Evolutionary conservation across 1,139 yeast species (phyloP), one percentile per base, ranked within the genome.

Genomic region (Saccharomyces hybrid): DNA sequence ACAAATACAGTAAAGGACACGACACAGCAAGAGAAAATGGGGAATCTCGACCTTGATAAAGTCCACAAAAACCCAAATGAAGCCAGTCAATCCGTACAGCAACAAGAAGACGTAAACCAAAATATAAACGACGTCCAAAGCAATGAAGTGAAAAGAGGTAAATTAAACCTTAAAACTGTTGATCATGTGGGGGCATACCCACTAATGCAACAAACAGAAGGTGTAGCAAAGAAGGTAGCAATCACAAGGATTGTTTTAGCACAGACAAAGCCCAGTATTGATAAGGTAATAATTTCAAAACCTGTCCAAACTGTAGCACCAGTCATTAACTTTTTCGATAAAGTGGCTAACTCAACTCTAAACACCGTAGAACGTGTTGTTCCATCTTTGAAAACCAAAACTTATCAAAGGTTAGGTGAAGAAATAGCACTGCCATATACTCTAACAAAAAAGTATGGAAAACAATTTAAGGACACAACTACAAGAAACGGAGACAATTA

Each of bases 241-340:
- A 62, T 70, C 27, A 73, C 78, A 13, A 70, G 73, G 56, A 58
- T 74, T 13, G 54, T 70, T 13, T 62, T 74, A 51, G 77, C 81
- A 0, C 70, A 79, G 51, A 70, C 77, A 3, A 68, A 72, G 52
- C 84, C 84, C 3, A 58, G 75, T 5, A 60, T 70, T 42, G 70
- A 71, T 27, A 67, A 73, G 14, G 66, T 75, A 14, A 63, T 62
- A 8, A 63, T 62, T 49, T 61, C 68, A 11, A 72, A 71, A 53
- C 66, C 72, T 11, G 56, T 64, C 13, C 56, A 59, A 34, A 53
- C 72, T 26, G 63, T 72, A 42, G 62, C 69, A 14, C 73, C 76
- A 34, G 68, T 72, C 38, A 67, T 74, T 47, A 62, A 67, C 30
- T 59, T 75, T 23, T 67, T 73, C 16, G 77, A 75, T 55, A 64